phyloP scores from a whole-genome alignment of 768 basidiomycete genomes.

The Lactifluus subvellereus region DNA sequence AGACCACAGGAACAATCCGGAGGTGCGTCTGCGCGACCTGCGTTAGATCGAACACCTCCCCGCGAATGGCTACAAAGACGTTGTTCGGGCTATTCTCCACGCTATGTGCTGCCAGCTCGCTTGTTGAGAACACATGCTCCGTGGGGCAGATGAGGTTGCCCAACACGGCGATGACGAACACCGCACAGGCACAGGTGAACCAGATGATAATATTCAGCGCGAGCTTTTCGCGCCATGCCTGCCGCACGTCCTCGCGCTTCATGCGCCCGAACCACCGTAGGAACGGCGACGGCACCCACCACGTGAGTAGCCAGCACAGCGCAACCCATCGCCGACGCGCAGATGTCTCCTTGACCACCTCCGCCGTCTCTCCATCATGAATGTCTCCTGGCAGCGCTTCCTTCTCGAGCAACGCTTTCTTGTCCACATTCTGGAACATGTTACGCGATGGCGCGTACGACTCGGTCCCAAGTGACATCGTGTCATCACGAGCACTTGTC shows the following conservation, averaged over 20 bases:
- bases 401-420: constrained; percentile 67
- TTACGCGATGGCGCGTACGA: constrained; percentile 91
- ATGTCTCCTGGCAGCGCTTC: constrained; percentile 82
- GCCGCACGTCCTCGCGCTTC: constrained; percentile 89
- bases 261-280: constrained; percentile 76
- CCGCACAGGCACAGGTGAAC: constrained; percentile 81
- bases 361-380: constrained; percentile 81
- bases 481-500: constrained; percentile 73
- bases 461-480: constrained; percentile 80
- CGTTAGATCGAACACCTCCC: constrained; percentile 91
- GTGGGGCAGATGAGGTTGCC: constrained; percentile 90
- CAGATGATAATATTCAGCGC: constrained; percentile 94
- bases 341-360: constrained; percentile 76
- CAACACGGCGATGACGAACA: constrained; percentile 90
- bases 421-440: constrained; percentile 88
- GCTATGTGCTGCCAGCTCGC: constrained; percentile 74
- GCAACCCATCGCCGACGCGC: constrained; percentile 84
- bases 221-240: constrained; percentile 97
- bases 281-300: constrained; percentile 75
- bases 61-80: constrained; percentile 78
- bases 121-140: constrained; percentile 80
- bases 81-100: constrained; percentile 57
- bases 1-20: constrained; percentile 65
- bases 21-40: constrained; percentile 59
- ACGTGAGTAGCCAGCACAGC: constrained; percentile 86